Percentiles rank a stretch among this genome's conserved stretches.
These are phyloP conservation scores for Pyrrhoderma lamaoense DNA, from an alignment of 1,284 basidiomycete genomes.

Conservation along the genomic window DNA sequence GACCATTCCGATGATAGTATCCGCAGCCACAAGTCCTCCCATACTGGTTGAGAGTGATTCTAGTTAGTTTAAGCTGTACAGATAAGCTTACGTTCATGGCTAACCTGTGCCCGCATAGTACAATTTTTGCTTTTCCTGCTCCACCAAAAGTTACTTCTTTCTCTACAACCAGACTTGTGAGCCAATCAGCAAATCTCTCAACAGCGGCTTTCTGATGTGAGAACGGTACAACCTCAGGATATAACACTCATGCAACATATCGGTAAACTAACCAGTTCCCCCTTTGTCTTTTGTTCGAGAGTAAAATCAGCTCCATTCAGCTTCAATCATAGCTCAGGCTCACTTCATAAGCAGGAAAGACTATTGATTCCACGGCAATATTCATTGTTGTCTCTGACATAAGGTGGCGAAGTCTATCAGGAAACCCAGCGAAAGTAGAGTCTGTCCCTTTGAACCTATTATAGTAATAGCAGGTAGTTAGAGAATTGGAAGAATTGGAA, in stretches of 20 bases:
- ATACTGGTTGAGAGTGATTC: constrained; percentile 45
- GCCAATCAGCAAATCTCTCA: constrained; percentile 81
- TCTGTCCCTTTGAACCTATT: constrained; percentile 68
- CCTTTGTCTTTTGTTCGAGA: constrained; percentile 74
- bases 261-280: constrained; percentile 61
- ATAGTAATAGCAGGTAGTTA: background rate
- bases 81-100: constrained; percentile 19
- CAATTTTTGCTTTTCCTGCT: constrained; percentile 72
- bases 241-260: constrained; percentile 3
- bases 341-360: constrained; percentile 90
- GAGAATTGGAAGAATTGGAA: background rate
- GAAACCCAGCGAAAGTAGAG: constrained; percentile 70
- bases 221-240: too few relatives aligned
- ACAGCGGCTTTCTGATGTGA: constrained; percentile 81
- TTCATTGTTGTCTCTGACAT: constrained; percentile 51
- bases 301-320: constrained; percentile 1
- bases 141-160: constrained; percentile 66
- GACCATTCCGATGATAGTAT: constrained; percentile 72
- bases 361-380: constrained; percentile 59
- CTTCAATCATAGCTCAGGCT: constrained; percentile 17
- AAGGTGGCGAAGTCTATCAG: constrained; percentile 69
- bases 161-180: constrained; percentile 73
- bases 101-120: constrained; percentile 88
- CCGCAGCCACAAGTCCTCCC: constrained; percentile 85
- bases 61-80: background rate